phyloP scores from a whole-genome alignment of 176 grass and related monocot species.

The Otatea glauca region DNA sequence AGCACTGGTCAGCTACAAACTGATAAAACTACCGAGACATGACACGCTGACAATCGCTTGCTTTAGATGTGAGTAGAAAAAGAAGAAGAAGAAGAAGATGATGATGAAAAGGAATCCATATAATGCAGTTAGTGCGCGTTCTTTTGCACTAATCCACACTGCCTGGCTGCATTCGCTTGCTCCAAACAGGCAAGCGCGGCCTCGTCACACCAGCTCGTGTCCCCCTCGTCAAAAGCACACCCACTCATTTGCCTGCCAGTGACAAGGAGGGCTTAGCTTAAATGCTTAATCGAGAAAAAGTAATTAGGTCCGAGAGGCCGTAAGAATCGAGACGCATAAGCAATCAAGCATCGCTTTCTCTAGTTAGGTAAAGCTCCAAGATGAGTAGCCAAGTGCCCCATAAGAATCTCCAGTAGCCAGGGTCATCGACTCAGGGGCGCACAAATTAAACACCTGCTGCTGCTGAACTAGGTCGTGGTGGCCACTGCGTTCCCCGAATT shows the following conservation, averaged over 20 bases:
- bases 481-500: not conserved
- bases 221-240: slow-evolving; percentile 39
- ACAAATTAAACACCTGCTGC: not conserved
- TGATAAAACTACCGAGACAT: not conserved
- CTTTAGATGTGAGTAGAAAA: not conserved
- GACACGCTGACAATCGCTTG: slow-evolving; percentile 2
- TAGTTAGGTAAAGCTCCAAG: slow-evolving; percentile 23
- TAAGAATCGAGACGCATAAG: not conserved
- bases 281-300: not conserved
- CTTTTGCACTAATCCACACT: not conserved
- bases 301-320: not conserved
- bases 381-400: slow-evolving; percentile 1
- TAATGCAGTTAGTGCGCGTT: not conserved
- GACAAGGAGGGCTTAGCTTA: not conserved
- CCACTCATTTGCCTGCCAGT: not conserved
- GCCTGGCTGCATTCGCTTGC: not conserved
- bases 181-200: not conserved
- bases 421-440: not conserved
- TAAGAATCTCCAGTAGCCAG: not conserved
- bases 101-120: not conserved
- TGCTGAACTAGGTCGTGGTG: slow-evolving; percentile 1
- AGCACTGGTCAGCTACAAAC: not conserved
- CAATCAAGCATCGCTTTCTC: not conserved
- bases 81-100: not conserved
- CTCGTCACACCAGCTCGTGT: not conserved